Evolutionary conservation across 83 land plant species (phyloP).

Genomic region (Diphasiastrum complanatum): DNA sequence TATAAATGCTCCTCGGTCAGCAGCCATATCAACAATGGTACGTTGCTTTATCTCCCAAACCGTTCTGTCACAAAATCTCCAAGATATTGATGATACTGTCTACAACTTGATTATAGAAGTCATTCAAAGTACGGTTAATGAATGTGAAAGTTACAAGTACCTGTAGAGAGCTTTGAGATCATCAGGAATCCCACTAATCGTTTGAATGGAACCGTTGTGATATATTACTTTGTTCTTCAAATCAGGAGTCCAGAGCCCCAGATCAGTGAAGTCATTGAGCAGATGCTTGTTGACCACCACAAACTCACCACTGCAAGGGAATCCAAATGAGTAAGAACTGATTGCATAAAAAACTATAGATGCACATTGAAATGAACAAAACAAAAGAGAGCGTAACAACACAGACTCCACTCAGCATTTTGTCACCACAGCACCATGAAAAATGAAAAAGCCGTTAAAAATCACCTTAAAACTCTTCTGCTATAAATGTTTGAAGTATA

Average conservation of each 20-base stretch:
- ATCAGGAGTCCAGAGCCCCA: constrained; percentile 79
- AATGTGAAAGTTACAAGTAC: constrained; percentile 26
- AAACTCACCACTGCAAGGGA: constrained; percentile 78
- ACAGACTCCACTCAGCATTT: not conserved
- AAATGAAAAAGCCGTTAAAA: too few species aligned
- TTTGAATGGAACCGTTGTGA: constrained; percentile 69
- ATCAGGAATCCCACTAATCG: constrained; percentile 51
- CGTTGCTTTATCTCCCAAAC: constrained; percentile 97
- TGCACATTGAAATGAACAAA: not conserved
- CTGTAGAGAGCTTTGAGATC: constrained; percentile 68
- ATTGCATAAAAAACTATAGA: not conserved
- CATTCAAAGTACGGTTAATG: too few species aligned
- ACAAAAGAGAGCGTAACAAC: not conserved
- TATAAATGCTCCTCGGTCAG: constrained; percentile 61
- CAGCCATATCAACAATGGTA: constrained; percentile 88
- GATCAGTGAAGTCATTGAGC: constrained; percentile 81
- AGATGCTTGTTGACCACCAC: constrained; percentile 95
- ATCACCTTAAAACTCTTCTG: constrained; percentile 78
- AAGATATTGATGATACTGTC: too few species aligned
- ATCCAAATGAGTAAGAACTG: too few species aligned
- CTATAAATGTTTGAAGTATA: constrained; percentile 92
- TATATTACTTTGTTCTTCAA: constrained; percentile 72
- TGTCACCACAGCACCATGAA: not conserved
- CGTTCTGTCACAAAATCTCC: too few species aligned
- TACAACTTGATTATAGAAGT: too few species aligned